These are phyloP conservation scores for Pichia sp. DNA, from an alignment of 1,139 yeast species.

Conservation along the genomic window DNA sequence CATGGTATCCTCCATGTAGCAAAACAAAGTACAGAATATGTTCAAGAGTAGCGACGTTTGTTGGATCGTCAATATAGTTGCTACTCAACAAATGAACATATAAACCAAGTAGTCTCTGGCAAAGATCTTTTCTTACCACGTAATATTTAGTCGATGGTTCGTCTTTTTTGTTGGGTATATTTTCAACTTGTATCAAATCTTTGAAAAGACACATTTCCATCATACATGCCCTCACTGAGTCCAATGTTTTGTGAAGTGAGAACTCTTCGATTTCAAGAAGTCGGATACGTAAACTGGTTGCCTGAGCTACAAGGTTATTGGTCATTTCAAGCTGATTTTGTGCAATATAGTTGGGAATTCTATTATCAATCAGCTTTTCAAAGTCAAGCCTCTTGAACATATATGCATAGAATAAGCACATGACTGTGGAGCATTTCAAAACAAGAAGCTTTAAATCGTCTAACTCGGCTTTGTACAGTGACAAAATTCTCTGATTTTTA, in stretches of 20 bases:
- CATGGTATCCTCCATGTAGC: slow-evolving; percentile 38
- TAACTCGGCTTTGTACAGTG: background rate
- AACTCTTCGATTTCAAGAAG: no score
- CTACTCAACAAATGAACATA: slow-evolving; percentile 10
- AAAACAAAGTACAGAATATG: slow-evolving; percentile 35
- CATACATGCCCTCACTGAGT: no score
- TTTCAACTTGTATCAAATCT: no score
- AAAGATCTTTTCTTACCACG: no score
- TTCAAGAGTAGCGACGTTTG: slow-evolving; percentile 30
- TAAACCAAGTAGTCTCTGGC: background rate
- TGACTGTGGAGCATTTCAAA: background rate
- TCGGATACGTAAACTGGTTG: no score
- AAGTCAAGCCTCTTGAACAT: background rate
- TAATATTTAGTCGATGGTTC: no score
- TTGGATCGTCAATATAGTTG: slow-evolving; percentile 34
- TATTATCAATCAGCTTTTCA: background rate
- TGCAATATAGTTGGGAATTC: no score
- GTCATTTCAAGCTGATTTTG: no score
- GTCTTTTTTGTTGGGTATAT: no score
- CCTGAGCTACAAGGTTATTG: no score
- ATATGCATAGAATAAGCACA: background rate
- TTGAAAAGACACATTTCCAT: no score
- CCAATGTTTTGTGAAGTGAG: no score
- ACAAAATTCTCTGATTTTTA: background rate
- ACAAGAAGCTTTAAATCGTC: background rate